Percentiles rank a stretch among this genome's conserved stretches.
phyloP scores from a whole-genome alignment of 2,329 filamentous ascomycete species.

The Cytospora schulzeri region DNA sequence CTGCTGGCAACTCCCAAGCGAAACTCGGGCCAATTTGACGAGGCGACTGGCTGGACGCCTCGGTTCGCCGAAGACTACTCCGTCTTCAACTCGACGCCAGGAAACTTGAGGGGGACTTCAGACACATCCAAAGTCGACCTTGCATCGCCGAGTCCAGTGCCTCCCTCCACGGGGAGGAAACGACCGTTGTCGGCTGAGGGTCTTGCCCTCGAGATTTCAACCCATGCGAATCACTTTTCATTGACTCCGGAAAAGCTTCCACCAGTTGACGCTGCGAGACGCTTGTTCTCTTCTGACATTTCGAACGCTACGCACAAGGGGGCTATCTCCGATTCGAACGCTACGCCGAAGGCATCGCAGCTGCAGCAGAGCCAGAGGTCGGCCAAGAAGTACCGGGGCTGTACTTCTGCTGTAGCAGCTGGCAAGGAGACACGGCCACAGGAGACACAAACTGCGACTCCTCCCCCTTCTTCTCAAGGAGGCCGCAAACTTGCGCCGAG shows the following conservation, averaged over 20 bases:
- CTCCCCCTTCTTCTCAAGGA: slow-evolving; percentile 60
- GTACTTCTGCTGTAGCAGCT: slow-evolving; percentile 34
- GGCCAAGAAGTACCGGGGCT: slow-evolving; percentile 50
- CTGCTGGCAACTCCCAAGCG: slow-evolving; percentile 59
- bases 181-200: slow-evolving; percentile 54
- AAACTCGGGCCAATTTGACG: slow-evolving; percentile 45
- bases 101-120: slow-evolving; percentile 51
- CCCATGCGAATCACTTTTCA: slow-evolving; percentile 65
- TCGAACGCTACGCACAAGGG: slow-evolving; percentile 37
- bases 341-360: slow-evolving; percentile 9
- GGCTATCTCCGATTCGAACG: background rate
- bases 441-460: slow-evolving; percentile 56
- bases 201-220: slow-evolving; percentile 53
- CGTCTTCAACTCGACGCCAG: slow-evolving; percentile 66
- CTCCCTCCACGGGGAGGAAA: slow-evolving; percentile 45
- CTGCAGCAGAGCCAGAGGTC: slow-evolving; percentile 37
- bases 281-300: slow-evolving; percentile 58
- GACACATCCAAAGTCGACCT: slow-evolving; percentile 49
- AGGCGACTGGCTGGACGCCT: slow-evolving; percentile 59
- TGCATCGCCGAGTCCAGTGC: slow-evolving; percentile 41
- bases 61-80: slow-evolving; percentile 67
- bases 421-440: slow-evolving; percentile 46
- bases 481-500: slow-evolving; percentile 58
- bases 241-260: slow-evolving; percentile 56
- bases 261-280: slow-evolving; percentile 60